Percentiles rank a stretch among this genome's conserved stretches.
Conservation (phyloP, 2,329 filamentous ascomycete genomes). For the Xylariaceae sp. region DNA sequence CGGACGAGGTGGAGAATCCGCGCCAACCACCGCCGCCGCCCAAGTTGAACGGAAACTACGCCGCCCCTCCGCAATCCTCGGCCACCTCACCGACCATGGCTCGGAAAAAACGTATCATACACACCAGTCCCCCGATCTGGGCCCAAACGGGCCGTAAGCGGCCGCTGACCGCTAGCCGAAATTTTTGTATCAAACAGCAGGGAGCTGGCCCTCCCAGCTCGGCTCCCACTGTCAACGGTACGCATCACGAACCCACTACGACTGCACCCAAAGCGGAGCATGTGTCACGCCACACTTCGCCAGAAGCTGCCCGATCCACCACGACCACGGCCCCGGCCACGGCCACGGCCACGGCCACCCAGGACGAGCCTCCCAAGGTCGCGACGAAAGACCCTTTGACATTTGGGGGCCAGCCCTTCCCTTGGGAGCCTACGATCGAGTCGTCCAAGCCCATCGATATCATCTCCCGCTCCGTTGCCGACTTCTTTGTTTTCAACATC, state of each 20-base stretch:
- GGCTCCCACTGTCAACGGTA: constrained; percentile 22
- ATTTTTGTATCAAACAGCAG: constrained; percentile 40
- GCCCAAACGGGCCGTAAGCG: constrained; percentile 38
- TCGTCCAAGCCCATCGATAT: constrained; percentile 68
- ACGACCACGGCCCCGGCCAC: background rate
- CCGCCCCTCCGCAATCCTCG: constrained; percentile 20
- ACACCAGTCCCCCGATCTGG: constrained; percentile 43
- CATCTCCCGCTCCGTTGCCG: constrained; percentile 67
- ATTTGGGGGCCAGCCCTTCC: constrained; percentile 30
- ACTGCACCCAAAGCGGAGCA: constrained; percentile 29
- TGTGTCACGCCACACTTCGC: constrained; percentile 43
- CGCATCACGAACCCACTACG: constrained; percentile 18
- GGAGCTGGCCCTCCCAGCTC: constrained; percentile 8
- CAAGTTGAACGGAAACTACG: constrained; percentile 41
- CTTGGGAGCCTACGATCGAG: constrained; percentile 64
- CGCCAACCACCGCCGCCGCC: constrained; percentile 46
- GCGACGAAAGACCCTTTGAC: constrained; percentile 20
- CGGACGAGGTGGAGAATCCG: constrained; percentile 47
- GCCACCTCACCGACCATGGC: constrained; percentile 33
- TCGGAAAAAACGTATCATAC: constrained; percentile 38
- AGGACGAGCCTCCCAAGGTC: constrained; percentile 23
- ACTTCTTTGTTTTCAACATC: constrained; percentile 72
- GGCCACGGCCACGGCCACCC: constrained; percentile 3
- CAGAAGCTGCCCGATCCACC: constrained; percentile 39
- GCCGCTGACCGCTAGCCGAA: constrained; percentile 37